Conservation (phyloP, 805 yeast species). For the Starmerella potacharoeniae region DNA sequence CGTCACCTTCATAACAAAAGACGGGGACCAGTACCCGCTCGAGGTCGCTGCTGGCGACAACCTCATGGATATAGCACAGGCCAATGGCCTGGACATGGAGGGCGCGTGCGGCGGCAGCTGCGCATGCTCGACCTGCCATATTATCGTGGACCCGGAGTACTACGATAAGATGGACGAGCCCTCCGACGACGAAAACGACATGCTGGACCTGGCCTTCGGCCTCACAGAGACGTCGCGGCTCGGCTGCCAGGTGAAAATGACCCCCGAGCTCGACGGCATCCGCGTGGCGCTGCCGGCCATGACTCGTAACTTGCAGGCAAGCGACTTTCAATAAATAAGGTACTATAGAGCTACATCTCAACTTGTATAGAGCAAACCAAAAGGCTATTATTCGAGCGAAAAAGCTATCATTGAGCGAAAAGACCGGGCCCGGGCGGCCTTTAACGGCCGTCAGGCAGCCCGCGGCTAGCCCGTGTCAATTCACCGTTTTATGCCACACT, state of each 20-base stretch:
- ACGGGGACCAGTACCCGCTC: slow-evolving; percentile 67
- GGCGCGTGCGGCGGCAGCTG: slow-evolving; percentile 98
- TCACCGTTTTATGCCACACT: too few relatives aligned
- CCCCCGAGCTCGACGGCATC: slow-evolving; percentile 81
- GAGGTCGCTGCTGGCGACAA: slow-evolving; percentile 92
- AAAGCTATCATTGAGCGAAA: too few relatives aligned
- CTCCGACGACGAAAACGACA: slow-evolving; percentile 94
- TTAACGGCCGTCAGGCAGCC: too few relatives aligned
- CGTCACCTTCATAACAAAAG: slow-evolving; percentile 82
- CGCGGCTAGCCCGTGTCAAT: too few relatives aligned
- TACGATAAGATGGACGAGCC: slow-evolving; percentile 91
- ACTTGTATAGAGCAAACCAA: too few relatives aligned
- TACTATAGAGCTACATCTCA: neutral
- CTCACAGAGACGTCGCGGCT: slow-evolving; percentile 91
- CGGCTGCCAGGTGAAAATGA: slow-evolving; percentile 88
- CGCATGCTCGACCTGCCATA: slow-evolving; percentile 97
- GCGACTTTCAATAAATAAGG: slow-evolving; percentile 44
- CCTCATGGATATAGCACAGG: slow-evolving; percentile 87
- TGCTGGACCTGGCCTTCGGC: slow-evolving; percentile 96
- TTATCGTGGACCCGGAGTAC: slow-evolving; percentile 88
- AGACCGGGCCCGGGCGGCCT: too few relatives aligned
- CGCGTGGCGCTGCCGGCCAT: slow-evolving; percentile 93
- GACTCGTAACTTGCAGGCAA: slow-evolving; percentile 83
- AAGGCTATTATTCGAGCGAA: too few relatives aligned
- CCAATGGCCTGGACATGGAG: slow-evolving; percentile 87